Base-by-base conservation (phyloP, 192 early-diverging fungal genomes). In the Coemansia sp. region DNA sequence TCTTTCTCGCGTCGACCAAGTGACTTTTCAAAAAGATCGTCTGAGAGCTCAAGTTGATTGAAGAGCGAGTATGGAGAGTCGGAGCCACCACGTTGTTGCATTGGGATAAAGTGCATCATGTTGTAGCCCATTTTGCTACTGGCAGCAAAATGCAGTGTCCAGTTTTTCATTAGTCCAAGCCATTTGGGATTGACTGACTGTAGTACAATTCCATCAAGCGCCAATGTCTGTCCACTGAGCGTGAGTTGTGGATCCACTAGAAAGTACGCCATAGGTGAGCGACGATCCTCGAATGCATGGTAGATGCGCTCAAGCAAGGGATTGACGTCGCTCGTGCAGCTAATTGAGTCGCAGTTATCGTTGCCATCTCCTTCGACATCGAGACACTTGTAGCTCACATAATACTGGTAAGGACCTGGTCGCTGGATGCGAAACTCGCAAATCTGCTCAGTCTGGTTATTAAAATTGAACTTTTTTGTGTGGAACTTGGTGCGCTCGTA, bases 1-100 rank as follows among this genome's bases (percentile, higher is more conserved):
- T 90, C 88, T 18, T 86, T 75, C 32, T 85, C 81, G 5, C 77
- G 60, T 22, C 78, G 77, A 2, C 77, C 51, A n/a, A 70, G 67
- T 27, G 84, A 70, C 23, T 75, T 57, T 9, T 87, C 87, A 78
- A 97, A 99, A 41, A 98, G 77, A 59, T 95, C 92, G 56, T 91
- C 87, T 4, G 90, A 90, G 26, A 97, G 83, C n/a, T 90, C 83
- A 18, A 98, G 85, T 77, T 98, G 97, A 80, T 97, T 92, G 67
- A 84, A 92, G 54, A 99, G 94, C 54, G 94, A 93, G 83, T 96
- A 99, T n/a, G 97, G 97, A 7, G 95, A 97, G 74, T 99, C 93
- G 0, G 95, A 97, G 7, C 69, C 73, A 28, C 97, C 97, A 47
- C 97, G 85, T 67, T 87, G 82, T 73, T 95, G 94, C 64, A 97